Evolutionary conservation across 495 filamentous ascomycete species (phyloP), one percentile per base, ranked within the genome.

Genomic region (Penicillium arizonense): DNA sequence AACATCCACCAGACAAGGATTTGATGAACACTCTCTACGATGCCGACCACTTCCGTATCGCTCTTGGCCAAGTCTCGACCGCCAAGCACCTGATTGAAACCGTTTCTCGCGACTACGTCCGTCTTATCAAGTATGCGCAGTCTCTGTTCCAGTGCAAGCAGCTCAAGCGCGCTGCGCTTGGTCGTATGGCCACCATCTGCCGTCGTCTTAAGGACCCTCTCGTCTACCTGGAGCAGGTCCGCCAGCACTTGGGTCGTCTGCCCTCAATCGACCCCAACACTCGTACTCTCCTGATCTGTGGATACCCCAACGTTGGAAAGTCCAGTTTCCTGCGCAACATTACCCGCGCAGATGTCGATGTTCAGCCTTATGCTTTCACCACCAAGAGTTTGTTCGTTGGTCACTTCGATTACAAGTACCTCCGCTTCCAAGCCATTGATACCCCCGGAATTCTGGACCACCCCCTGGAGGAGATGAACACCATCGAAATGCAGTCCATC

Each of bases 401-500:
- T 39, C 94, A 98, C 69, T 96, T 97, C 62, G 94, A 98, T 77
- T 98, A 97, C 80, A 96, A 96, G 69, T 97, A 96, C 74, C 80
- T 96, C 41, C 86, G 91, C 42, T 96, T 96, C 77, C 89, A 94
- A 70, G 87, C 84, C 59, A 94, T 89, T 70, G 90, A 82, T 82
- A 96, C 81, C 57, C 93, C 93, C 11, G 94, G 94, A 71, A 96
- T 98, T 67, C 78, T 97, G 50, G 94, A 98, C 65, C 95, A 98
- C 68, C 95, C 94, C 12, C 81, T 98, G 9, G 95, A 97, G 73
- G 94, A 98, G 75, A 98, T 98, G 94, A 98, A 97, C 75, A 97
- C 94, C 9, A 98, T 98, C 68, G 95, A 98, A 72, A 97, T 97
- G 92, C 94, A 91, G 70, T 91, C 87, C 13, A 97, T 98, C 55